Evolutionary conservation across 2,329 filamentous ascomycete genomes (phyloP).

Genomic region (Aureobasidium melanogenum): DNA sequence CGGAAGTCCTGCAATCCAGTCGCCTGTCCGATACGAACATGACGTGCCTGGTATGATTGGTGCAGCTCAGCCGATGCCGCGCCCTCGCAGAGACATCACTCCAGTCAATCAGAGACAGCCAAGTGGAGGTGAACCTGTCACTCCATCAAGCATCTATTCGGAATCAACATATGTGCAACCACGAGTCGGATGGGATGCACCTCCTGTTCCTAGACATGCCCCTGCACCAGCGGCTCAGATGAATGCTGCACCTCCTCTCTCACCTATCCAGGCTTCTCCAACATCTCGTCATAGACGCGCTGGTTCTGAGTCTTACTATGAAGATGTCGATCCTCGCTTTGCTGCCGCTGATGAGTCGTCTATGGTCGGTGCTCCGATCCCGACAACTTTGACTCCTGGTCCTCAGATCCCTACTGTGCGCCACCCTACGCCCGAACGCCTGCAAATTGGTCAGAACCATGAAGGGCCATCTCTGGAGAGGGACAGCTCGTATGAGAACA

Average conservation of each 20-base stretch:
- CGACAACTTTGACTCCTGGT: conserved; percentile 13
- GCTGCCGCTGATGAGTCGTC: conserved; percentile 43
- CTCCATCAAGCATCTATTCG: conserved; percentile 63
- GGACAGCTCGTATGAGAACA: conserved; percentile 52
- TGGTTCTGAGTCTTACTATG: conserved; percentile 61
- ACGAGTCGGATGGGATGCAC: conserved; percentile 34
- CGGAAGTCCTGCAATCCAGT: conserved; percentile 36
- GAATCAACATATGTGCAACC: conserved; percentile 48
- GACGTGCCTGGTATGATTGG: conserved; percentile 68
- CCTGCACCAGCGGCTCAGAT: conserved; percentile 15
- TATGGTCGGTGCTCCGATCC: conserved; percentile 17
- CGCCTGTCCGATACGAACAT: conserved; percentile 37
- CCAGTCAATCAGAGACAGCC: conserved; percentile 63
- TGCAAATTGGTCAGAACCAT: conserved; percentile 3
- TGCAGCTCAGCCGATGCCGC: conserved; percentile 39
- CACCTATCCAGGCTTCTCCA: conserved; percentile 22
- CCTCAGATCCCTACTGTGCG: conserved; percentile 18
- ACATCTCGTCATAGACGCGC: conserved; percentile 21
- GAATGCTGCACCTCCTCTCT: conserved; percentile 19
- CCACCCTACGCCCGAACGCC: conserved; percentile 10
- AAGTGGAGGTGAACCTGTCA: conserved; percentile 53
- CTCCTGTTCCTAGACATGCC: conserved; percentile 12
- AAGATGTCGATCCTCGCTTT: conserved; percentile 88
- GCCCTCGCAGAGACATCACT: conserved; percentile 10
- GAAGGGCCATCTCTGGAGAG: conserved; percentile 23